phyloP scores from a whole-genome alignment of 805 yeast species.

The Grigorovia transvaalensis region DNA sequence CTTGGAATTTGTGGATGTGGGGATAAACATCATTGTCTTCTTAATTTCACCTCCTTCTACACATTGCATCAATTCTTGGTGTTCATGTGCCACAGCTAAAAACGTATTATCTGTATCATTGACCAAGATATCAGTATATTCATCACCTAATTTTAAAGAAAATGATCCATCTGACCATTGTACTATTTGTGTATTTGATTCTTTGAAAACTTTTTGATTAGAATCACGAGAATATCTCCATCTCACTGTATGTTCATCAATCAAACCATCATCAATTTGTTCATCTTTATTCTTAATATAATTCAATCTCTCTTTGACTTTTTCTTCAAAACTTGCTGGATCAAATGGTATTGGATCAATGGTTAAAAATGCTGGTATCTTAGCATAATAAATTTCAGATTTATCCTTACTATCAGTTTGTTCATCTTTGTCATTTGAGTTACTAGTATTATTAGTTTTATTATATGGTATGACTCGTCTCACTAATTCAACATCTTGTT shows the following conservation, averaged over 20 bases:
- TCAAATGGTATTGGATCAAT: constrained; percentile 85
- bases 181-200: constrained; percentile 80
- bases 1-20: constrained; percentile 79
- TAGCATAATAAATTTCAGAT: constrained; percentile 36
- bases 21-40: constrained; percentile 65
- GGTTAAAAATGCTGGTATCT: constrained; percentile 72
- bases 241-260: constrained; percentile 77
- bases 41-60: constrained; percentile 56
- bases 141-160: constrained; percentile 79
- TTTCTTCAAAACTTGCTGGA: constrained; percentile 52
- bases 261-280: constrained; percentile 50
- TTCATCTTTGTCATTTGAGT: constrained; percentile 24
- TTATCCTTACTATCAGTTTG: constrained; percentile 18
- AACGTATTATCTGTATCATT: constrained; percentile 61
- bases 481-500: constrained; percentile 30
- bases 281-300: constrained; percentile 31
- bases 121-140: constrained; percentile 67
- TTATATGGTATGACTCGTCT: constrained; percentile 39
- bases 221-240: constrained; percentile 84
- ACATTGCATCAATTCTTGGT: constrained; percentile 50
- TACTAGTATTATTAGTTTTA: constrained; percentile 17
- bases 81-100: constrained; percentile 59
- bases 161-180: constrained; percentile 91
- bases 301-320: constrained; percentile 31
- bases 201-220: constrained; percentile 63